Conservation (phyloP, 495 filamentous ascomycete species). For the Penicillium antarcticum region DNA sequence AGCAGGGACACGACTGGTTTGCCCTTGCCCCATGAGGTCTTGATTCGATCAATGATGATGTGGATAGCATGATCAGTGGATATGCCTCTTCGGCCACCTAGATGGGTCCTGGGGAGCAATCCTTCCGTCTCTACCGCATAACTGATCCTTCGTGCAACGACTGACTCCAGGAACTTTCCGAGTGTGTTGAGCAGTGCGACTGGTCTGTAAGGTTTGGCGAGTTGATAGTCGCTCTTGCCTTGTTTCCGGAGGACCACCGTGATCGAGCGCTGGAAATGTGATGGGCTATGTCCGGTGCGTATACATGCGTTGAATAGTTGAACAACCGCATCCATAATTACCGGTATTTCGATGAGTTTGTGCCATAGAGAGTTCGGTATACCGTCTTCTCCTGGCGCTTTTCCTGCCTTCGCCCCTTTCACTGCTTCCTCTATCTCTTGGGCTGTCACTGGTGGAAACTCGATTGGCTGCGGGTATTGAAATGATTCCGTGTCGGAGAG, state of each 20-base stretch:
- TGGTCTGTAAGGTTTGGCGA: conserved; percentile 25
- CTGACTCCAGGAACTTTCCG: conserved; percentile 26
- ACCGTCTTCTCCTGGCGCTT: too few species aligned
- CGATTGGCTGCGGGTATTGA: too few species aligned
- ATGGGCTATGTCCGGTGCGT: neutral
- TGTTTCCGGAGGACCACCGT: conserved; percentile 26
- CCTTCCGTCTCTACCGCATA: conserved; percentile 14
- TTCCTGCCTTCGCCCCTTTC: too few species aligned
- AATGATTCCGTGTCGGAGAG: too few species aligned
- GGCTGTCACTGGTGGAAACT: too few species aligned
- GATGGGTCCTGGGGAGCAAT: conserved; percentile 21
- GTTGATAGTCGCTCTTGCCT: conserved; percentile 23
- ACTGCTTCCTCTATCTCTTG: too few species aligned
- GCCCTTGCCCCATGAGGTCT: conserved; percentile 8
- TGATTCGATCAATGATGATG: conserved; percentile 17
- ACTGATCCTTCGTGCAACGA: conserved; percentile 20
- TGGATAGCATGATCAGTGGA: conserved; percentile 20
- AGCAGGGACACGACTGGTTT: conserved; percentile 2
- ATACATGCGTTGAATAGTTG: neutral
- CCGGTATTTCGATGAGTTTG: too few species aligned
- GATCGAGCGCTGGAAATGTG: conserved; percentile 21
- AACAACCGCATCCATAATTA: too few species aligned
- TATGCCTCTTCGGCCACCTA: conserved; percentile 14
- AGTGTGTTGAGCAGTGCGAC: conserved; percentile 33
- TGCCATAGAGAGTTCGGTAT: too few species aligned